Base-by-base conservation (phyloP, 805 yeast species). In the Kluyveromyces wickerhamii region DNA sequence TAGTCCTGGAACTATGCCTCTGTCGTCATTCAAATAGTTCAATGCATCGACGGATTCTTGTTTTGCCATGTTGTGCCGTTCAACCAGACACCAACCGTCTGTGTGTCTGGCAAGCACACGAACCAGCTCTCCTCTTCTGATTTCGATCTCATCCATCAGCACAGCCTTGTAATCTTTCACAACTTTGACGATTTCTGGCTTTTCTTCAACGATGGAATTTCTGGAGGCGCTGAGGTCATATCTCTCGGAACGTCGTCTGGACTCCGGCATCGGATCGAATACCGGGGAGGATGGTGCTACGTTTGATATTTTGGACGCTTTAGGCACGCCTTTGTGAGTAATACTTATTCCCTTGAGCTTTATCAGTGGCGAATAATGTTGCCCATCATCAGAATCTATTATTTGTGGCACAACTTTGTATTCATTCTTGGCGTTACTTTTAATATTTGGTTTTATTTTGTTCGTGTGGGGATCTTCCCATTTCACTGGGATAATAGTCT, bases 61-160 rank as follows among this genome's bases (percentile, higher is more conserved):
- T 13, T 21, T 27, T 4, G 21, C 29, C 3, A 21, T 33, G 28
- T 4, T 38, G 29, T 18, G 37, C 16, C 23, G 36, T 34, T 64
- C 68, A 2, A 54, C 66, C 9, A 65, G 42, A 37, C 67, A 65
- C 70, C 70, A 65, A 3, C 69, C 68, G 42, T 65, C 70, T 2
- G 66, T 59, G 44, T 65, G 70, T 12, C 56, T 53, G 2, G 67
- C 65, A 6, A 64, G 37, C 1, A 64, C 45, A 39, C 49, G 51
- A 7, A 59, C 57, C 35, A 26, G 45, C 21, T 63, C 69, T 3
- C 65, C 66, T 2, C 29, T 27, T 1, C 25, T 6, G 5, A 64
- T 44, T 10, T 41, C 37, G 8, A 65, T 48, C 35, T 65, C 70
- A 48, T 63, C 69, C 4, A 62, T 47, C 20, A 65, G 44, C 11